phyloP scores from a whole-genome alignment of 1,284 basidiomycete genomes.

The Somion occarium region DNA sequence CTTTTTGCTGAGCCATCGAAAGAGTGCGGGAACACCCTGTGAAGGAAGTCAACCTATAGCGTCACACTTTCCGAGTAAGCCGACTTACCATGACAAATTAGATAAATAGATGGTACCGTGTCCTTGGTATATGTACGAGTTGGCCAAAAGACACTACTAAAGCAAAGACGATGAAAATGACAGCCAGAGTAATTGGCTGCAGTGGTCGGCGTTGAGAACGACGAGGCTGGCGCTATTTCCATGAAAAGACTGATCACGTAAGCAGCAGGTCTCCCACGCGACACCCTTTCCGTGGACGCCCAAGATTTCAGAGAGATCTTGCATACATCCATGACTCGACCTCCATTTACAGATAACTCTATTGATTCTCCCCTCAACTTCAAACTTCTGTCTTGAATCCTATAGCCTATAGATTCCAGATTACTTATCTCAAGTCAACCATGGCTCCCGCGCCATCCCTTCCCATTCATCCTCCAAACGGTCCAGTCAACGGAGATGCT shows the following conservation, averaged over 20 bases:
- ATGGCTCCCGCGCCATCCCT: constrained; percentile 25
- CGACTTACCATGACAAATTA: background rate
- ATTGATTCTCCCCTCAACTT: no score
- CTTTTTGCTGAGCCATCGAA: constrained; percentile 94
- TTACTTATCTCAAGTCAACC: no score
- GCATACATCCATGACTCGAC: constrained; percentile 10
- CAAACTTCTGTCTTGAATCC: no score
- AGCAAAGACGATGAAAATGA: background rate
- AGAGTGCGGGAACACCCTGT: constrained; percentile 91
- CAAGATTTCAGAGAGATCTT: constrained; percentile 1
- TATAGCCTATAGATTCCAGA: no score
- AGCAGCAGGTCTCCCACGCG: background rate
- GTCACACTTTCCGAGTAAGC: background rate
- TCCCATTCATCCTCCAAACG: constrained; percentile 24
- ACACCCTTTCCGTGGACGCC: background rate
- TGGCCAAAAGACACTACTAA: no score
- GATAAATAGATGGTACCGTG: no score
- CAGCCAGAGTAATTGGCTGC: background rate
- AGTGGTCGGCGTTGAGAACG: background rate
- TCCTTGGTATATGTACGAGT: no score
- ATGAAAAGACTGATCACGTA: background rate
- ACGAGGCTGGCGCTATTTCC: background rate
- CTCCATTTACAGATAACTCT: background rate
- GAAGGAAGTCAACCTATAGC: constrained; percentile 2
- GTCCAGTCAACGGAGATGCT: constrained; percentile 8